Conservation (phyloP, 2,329 filamentous ascomycete species). For the Apiospora rasikravindrae region DNA sequence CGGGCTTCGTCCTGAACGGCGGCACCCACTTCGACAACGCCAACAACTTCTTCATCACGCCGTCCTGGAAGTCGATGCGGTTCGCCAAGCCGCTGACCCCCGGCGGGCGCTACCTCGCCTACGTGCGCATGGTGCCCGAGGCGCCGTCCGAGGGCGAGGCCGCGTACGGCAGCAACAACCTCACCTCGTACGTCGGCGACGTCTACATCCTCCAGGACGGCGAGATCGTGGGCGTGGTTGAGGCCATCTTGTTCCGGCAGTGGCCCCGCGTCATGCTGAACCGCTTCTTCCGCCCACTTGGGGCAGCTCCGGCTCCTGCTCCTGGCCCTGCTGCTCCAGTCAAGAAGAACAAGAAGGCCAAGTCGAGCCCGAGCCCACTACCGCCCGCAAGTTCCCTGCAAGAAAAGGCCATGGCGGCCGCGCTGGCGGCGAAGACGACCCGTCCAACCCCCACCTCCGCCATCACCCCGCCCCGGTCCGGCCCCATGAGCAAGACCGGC, state of each 20-base stretch:
- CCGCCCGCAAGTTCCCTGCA: not conserved
- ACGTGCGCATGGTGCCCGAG: slow-evolving; percentile 46
- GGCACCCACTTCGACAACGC: slow-evolving; percentile 49
- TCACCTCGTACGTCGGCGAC: slow-evolving; percentile 39
- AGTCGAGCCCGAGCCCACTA: not conserved
- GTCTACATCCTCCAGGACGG: slow-evolving; percentile 43
- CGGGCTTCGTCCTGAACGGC: slow-evolving; percentile 60
- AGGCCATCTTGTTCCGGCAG: slow-evolving; percentile 43
- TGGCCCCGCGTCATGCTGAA: slow-evolving; percentile 43
- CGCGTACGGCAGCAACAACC: slow-evolving; percentile 19
- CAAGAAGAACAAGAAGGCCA: not conserved
- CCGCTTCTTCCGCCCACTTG: slow-evolving; percentile 45
- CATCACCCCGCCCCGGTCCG: not conserved
- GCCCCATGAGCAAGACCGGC: not conserved
- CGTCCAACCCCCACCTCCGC: not conserved
- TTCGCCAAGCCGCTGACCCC: slow-evolving; percentile 37
- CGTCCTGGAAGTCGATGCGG: slow-evolving; percentile 43
- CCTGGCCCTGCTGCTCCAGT: not conserved
- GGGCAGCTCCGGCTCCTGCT: slow-evolving; percentile 22
- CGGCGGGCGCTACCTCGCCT: slow-evolving; percentile 41
- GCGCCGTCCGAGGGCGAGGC: not conserved
- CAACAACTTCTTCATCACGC: slow-evolving; percentile 42
- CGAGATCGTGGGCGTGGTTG: slow-evolving; percentile 40
- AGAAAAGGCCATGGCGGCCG: not conserved
- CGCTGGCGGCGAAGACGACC: not conserved